phyloP scores from a whole-genome alignment of 176 grass and related monocot genomes.

The Neostapfia colusana region DNA sequence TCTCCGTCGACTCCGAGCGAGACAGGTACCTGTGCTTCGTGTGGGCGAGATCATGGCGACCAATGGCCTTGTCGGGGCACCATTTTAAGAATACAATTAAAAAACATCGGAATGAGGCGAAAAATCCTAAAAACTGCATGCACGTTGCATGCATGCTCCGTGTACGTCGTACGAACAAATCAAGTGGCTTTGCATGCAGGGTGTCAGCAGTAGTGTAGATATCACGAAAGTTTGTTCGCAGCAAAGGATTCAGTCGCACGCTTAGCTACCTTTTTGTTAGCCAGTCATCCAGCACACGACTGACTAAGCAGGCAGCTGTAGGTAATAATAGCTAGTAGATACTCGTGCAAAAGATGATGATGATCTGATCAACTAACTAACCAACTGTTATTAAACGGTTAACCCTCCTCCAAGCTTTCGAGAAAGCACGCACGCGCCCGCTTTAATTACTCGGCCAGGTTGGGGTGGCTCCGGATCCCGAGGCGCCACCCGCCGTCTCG shows the following conservation, averaged over 20 bases:
- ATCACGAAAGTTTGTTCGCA: conserved; percentile 49
- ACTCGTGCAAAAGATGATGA: neutral
- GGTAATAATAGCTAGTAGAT: too few species aligned
- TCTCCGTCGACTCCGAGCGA: neutral
- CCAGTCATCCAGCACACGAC: neutral
- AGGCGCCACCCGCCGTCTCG: conserved; percentile 8
- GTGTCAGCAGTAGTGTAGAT: neutral
- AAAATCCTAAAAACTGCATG: too few species aligned
- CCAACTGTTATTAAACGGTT: conserved; percentile 21
- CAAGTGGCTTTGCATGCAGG: neutral
- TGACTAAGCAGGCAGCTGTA: neutral
- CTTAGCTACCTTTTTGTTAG: neutral
- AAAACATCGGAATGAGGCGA: too few species aligned
- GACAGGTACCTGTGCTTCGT: neutral
- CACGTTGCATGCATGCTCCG: neutral
- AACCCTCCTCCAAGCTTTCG: conserved; percentile 33
- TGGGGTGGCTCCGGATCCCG: conserved; percentile 58
- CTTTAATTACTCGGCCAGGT: conserved; percentile 37
- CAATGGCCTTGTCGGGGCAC: conserved; percentile 46
- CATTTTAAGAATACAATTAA: too few species aligned
- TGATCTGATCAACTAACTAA: conserved; percentile 25
- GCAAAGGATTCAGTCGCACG: conserved; percentile 32
- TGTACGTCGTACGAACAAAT: conserved; percentile 26
- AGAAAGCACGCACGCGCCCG: conserved; percentile 35
- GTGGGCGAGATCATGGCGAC: conserved; percentile 44